Conservation (phyloP, 176 grass and related monocot species). For the Hordeum marinum region DNA sequence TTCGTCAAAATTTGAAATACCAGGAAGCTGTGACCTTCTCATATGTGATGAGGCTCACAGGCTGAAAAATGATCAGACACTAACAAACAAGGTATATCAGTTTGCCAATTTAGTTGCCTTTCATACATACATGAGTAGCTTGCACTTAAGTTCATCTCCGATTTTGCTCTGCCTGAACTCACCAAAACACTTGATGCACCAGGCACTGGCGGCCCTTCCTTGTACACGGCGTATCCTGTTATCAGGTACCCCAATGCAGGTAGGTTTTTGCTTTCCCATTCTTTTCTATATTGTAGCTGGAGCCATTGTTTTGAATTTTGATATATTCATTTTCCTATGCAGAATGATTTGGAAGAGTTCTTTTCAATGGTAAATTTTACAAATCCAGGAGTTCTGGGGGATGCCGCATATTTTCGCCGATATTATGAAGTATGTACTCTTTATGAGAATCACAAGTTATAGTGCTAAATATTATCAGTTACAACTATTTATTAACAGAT, state of each 20-base stretch:
- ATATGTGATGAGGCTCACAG: slow-evolving; percentile 98
- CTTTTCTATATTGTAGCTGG: not conserved
- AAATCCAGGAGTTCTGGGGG: slow-evolving; percentile 87
- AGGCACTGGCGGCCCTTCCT: slow-evolving; percentile 91
- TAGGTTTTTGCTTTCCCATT: slow-evolving; percentile 23
- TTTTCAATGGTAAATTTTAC: slow-evolving; percentile 99
- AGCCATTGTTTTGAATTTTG: slow-evolving; percentile 1
- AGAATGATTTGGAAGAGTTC: slow-evolving; percentile 99
- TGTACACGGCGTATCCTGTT: slow-evolving; percentile 85
- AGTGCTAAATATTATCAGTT: slow-evolving; percentile 4
- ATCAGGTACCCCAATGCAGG: slow-evolving; percentile 98
- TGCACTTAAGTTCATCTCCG: not conserved
- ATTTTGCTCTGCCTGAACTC: slow-evolving; percentile 15
- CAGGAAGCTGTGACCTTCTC: slow-evolving; percentile 83
- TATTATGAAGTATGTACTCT: slow-evolving; percentile 71
- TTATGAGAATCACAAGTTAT: not conserved
- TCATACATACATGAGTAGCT: not conserved
- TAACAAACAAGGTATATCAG: slow-evolving; percentile 77
- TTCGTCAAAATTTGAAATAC: slow-evolving; percentile 90
- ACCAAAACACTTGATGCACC: slow-evolving; percentile 11
- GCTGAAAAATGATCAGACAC: slow-evolving; percentile 94
- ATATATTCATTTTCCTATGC: slow-evolving; percentile 15
- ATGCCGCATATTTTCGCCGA: slow-evolving; percentile 77
- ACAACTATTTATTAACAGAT: not conserved
- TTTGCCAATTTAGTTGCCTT: slow-evolving; percentile 1